These are phyloP conservation scores for Theobroma cacao DNA, from an alignment of 345 rosid genomes.

Conservation along the genomic window DNA sequence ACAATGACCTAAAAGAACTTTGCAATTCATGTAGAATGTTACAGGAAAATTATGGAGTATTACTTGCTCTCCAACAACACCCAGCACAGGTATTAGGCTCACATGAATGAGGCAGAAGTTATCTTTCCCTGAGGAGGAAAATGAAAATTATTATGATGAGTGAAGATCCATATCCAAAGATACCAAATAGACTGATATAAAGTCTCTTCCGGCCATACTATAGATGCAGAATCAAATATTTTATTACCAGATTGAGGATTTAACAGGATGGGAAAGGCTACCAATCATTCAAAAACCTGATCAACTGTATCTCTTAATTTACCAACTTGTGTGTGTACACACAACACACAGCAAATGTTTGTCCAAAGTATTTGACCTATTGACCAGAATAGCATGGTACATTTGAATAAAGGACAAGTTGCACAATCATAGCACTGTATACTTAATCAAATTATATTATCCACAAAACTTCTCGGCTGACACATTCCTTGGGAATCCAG, in stretches of 20 bases:
- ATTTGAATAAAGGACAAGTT: neutral
- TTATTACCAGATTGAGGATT: neutral
- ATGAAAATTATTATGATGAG: slow-evolving; percentile 18
- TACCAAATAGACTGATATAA: neutral
- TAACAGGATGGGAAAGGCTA: neutral
- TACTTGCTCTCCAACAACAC: slow-evolving; percentile 99
- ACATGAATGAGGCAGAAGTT: slow-evolving; percentile 96
- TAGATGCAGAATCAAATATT: neutral
- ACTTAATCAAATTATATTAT: neutral
- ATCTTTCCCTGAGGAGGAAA: slow-evolving; percentile 61
- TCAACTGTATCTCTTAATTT: neutral
- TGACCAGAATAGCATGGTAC: neutral
- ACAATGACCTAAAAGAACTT: neutral
- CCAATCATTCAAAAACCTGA: slow-evolving; percentile 6
- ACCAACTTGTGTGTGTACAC: neutral
- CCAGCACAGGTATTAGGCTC: slow-evolving; percentile 92
- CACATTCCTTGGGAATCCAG: neutral
- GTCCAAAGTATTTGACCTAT: neutral
- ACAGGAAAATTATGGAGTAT: slow-evolving; percentile 10
- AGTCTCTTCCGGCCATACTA: neutral
- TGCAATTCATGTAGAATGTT: neutral
- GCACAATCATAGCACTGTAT: neutral
- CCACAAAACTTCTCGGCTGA: neutral
- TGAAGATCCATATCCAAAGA: neutral
- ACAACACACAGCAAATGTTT: neutral